These are phyloP conservation scores for Phylloporus scabripes DNA, from an alignment of 768 basidiomycete species.

Conservation along the genomic window DNA sequence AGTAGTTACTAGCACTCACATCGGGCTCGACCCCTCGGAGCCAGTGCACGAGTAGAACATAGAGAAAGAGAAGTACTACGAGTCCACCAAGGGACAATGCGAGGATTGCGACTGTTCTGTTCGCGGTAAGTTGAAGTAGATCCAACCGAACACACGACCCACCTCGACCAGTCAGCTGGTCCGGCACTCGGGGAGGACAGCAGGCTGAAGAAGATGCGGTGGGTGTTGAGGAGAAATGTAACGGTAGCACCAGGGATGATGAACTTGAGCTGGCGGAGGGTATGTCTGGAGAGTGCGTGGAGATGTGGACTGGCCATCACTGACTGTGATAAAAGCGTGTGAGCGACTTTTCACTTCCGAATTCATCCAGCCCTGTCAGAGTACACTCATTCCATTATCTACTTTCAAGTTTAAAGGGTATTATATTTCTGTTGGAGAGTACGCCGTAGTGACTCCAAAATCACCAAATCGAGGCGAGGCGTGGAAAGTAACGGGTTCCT, in stretches of 20 bases:
- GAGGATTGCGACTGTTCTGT: slow-evolving; percentile 48
- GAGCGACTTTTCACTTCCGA: slow-evolving; percentile 1
- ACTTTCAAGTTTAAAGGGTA: too few relatives aligned
- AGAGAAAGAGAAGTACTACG: slow-evolving; percentile 69
- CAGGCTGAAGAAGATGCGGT: slow-evolving; percentile 45
- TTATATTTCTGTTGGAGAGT: neutral
- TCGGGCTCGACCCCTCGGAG: slow-evolving; percentile 63
- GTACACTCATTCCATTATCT: too few relatives aligned
- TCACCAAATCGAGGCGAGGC: neutral
- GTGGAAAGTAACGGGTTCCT: neutral
- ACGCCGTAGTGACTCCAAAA: neutral
- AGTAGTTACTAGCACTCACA: slow-evolving; percentile 38
- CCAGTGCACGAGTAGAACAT: slow-evolving; percentile 63
- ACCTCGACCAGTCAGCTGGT: slow-evolving; percentile 51
- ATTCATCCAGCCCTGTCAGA: neutral
- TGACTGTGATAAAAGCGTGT: neutral
- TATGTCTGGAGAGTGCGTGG: slow-evolving; percentile 40
- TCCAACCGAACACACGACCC: neutral
- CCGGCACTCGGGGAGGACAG: slow-evolving; percentile 26
- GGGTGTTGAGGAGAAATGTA: slow-evolving; percentile 59
- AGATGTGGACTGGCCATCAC: slow-evolving; percentile 20
- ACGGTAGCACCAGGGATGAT: slow-evolving; percentile 62
- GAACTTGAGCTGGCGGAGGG: slow-evolving; percentile 66
- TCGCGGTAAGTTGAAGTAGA: slow-evolving; percentile 4
- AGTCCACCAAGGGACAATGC: slow-evolving; percentile 51